Base-by-base conservation (phyloP, 129 eudicot species). In the Ambrosia artemisiifolia region DNA sequence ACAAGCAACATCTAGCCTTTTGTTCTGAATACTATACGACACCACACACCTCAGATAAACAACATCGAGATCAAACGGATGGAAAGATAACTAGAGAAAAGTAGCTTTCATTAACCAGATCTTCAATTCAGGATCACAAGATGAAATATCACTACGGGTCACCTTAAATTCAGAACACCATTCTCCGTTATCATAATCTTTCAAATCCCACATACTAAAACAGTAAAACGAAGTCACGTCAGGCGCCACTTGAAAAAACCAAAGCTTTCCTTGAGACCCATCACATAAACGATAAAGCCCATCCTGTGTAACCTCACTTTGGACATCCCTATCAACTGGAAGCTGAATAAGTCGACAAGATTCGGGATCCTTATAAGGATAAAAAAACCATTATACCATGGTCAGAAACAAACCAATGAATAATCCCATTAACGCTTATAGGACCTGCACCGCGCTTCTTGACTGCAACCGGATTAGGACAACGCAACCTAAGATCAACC, bases 131-230 rank as follows among this genome's bases (percentile, higher is more conserved):
- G 28, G 28, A 24, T 24, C 28, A 24, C 28, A 19, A 0, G 87
- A 79, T 36, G 70, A 71, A 2, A 83, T 60, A 79, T 83, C 87
- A 47, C 84, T 63, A 43, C 84, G 84, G 4, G 81, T 83, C 3
- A 79, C 84, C 35, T 72, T 64, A 46, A 46, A 80, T 62, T 71
- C 77, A 17, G 33, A 42, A 76, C 43, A 28, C 82, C 84, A 79
- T 65, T 71, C 80, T 16, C 84, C 84, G 63, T 72, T 68, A 8
- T 83, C 82, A 3, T 83, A 83, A 63, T 83, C 84, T 36, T 54
- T 73, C n/a, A 83, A 47, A n/a, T 55, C 77, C 87, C 87, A 83
- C 79, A 83, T 76, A 28, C 82, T 80, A 68, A 83, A 83, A 76
- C 79, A 63, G 35, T 75, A 76, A n/a, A 62, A 36, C 2, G 70